Evolutionary conservation across 2,329 filamentous ascomycete species (phyloP), one percentile per base, ranked within the genome.

Genomic region (Alternaria longipes): DNA sequence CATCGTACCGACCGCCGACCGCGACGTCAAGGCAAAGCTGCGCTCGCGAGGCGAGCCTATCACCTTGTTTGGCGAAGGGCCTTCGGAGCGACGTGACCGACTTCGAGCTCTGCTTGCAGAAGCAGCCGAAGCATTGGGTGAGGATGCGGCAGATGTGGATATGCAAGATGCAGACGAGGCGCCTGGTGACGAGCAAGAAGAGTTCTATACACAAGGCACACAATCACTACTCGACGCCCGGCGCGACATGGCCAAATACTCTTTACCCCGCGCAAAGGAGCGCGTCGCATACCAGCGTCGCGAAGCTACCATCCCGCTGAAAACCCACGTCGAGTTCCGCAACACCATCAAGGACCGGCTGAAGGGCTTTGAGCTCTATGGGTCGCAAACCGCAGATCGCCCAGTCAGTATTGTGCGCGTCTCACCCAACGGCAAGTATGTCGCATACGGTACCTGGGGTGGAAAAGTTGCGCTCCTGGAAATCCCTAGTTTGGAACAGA

Each of bases 401-500:
- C 92, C 97, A 20, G 88, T 99, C 56, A 94, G 93, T 79, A 94
- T 98, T 81, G 92, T 93, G 49, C 88, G 95, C 58, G 94, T 99
- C 80, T 90, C 94, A 8, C 95, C 95, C 0, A 91, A 91, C 71
- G 92, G 93, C 16, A 85, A 94, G 76, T 84, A 91, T 9, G 86
- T 98, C 36, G 95, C 94, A 3, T 92, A 93, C 3, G 95, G 95
- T 40, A 97, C 96, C 74, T 98, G 94, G 93, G 91, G 90, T 53
- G 95, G 95, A 54, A 90, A 92, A 52, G 89, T 99, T 66, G 94
- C 93, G 72, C 81, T 99, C 59, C 86, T 98, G 60, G 89, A 91
- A 59, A 90, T 97, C 20, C 94, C 94, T 2, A 91, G 89, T 69
- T 82, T 99, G 64, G 89, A 93, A 49, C 90, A 91, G 69, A 93